Evolutionary conservation across 2,329 filamentous ascomycete species (phyloP), one percentile per base, ranked within the genome.

Genomic region (Cordyceps tenuipes): DNA sequence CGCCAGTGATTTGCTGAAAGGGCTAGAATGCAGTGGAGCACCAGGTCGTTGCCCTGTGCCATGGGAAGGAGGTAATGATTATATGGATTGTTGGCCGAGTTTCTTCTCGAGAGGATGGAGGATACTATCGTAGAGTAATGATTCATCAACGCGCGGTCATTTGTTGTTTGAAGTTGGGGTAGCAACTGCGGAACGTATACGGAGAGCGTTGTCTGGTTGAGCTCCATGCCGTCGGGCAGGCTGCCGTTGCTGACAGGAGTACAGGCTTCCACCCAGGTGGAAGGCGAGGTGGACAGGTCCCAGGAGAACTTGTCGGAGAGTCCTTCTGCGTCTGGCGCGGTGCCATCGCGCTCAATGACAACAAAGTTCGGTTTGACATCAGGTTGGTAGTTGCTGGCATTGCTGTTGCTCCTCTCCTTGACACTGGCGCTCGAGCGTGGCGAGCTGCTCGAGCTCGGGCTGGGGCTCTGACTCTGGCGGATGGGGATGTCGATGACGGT

Each of bases 1-100:
- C 70, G 66, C 71, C 71, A 73, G 59, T 73, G 71, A 34, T 70
- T 72, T 5, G 69, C 71, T 10, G 69, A 70, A 15, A 73, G 61
- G 6, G 69, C 69, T 17, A 73, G 64, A 19, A 73, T 63, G 49
- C 69, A 72, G 47, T 72, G 69, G 34, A 72, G 65, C 6, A 73
- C 68, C 2, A 70, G 65, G 21, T 71, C 66, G 62, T 70, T 72
- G 34, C 66, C 67, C 31, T 69, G 66, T 10, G 71, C 71, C 66
- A 72, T 68, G 6, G 71, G 71, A 0, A 73, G 61, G 3, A 73
- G 64, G 46, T 71, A 68, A 48, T 65, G 65, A 23, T 71, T 68
- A 46, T 72, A 73, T 0, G 71, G 71, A 47, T 72, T 73, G 9
- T 63, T 62, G 0, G 61, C 34, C 0, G 67, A 65, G n/a, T 64